Base-by-base conservation (phyloP, 164 flowering plant species). In the Stephania yunnanensis region DNA sequence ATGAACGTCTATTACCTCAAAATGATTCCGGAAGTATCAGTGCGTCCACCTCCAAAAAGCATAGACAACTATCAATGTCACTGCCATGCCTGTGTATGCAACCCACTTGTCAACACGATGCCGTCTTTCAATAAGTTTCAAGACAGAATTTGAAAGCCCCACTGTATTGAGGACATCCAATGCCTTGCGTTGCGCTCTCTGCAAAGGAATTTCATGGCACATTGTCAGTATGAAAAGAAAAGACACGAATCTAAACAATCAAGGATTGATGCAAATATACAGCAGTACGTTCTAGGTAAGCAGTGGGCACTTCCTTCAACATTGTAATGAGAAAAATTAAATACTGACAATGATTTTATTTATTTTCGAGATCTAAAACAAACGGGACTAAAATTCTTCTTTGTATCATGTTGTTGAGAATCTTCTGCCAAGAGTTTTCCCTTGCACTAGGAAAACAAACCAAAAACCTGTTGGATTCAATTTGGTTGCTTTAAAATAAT, bases 121-220 rank as follows among this genome's bases (percentile, higher is more conserved):
- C 69, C 97, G 83, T 88, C 89, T 88, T 87, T 96, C 99, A 67
- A 96, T 87, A 29, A 96, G 89, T 88, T 87, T 90, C 88, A 96
- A 70, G 13, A 96, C 92, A 11, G 97, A 85, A 82, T 90, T 94
- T 72, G 99, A 96, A 30, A 92, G 92, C 66, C 98, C 98, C 71
- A 94, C 95, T 55, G 98, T 96, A 89, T 96, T 96, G 3, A 96
- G 92, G 44, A 94, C 84, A 74, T 96, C 98, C 83, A 96, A 79
- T 66, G 97, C 97, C 85, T 96, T 96, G 71, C 97, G 83, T 78
- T 96, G 98, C 73, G 97, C 98, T 66, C 89, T 87, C 99, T 95
- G 89, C 77, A 92, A 53, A 63, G 29, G 53, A 73, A 36, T 66
- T 36, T 31, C n/a, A n/a, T 53, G 52, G 30, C 46, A 50, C 1